Conservation (phyloP, 164 flowering plant genomes). For the Tetracentron sinense region DNA sequence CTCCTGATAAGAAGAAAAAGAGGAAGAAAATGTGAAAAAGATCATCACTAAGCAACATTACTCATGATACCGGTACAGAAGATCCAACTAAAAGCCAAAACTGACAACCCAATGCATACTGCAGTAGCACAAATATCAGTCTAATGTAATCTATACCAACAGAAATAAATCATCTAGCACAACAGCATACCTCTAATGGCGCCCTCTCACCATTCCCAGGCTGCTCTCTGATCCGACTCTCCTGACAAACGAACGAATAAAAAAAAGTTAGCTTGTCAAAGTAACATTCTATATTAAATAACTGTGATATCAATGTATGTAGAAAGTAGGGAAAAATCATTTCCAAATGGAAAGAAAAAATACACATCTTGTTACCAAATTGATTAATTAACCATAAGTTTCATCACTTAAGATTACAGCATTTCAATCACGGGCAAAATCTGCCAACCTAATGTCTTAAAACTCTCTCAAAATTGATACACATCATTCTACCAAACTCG, state of each 20-base stretch:
- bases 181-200: constrained; percentile 42
- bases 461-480: background rate
- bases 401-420: background rate
- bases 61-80: background rate
- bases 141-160: background rate
- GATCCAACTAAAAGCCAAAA: background rate
- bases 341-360: background rate
- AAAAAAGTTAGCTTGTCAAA: constrained; percentile 3
- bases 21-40: constrained; percentile 1
- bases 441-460: background rate
- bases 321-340: background rate
- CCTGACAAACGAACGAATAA: constrained; percentile 32
- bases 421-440: background rate
- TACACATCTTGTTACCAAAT: background rate
- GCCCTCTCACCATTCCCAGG: constrained; percentile 32
- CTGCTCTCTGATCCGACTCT: constrained; percentile 40
- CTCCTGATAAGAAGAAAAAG: constrained; percentile 38
- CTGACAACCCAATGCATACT: background rate
- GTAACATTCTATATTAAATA: background rate
- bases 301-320: background rate
- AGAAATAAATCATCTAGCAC: background rate
- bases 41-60: background rate
- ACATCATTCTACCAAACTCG: background rate
- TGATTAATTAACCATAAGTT: no score
- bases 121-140: background rate